Base-by-base conservation (phyloP, 257 asterid species). In the Cinchona pubescens region DNA sequence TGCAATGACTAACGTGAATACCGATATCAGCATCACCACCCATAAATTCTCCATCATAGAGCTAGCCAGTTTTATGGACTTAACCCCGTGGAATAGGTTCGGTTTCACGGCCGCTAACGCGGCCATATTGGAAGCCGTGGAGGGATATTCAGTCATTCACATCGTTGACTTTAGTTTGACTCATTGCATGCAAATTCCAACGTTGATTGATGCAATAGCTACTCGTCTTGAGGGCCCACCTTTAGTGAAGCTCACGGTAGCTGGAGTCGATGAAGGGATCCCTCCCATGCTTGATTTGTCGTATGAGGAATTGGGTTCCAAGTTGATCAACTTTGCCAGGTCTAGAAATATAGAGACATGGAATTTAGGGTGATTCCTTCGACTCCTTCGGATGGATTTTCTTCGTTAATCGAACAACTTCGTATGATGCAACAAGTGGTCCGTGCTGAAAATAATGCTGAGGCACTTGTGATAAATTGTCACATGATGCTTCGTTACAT, bases 31-130 rank as follows among this genome's bases (percentile, higher is more conserved):
- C 60, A 64, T 84, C 73, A 48, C 38, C 45, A 88, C 84, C 37
- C 97, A 92, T 74, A 89, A 77, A 7, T 92, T 92, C 88, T 87
- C 97, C 38, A 86, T 89, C 70, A 86, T 92, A 13, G 97, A 94
- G 85, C 93, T 94, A 1, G 92, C 98, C 9, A 79, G 85, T 42
- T 94, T 83, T 83, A 97, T 94, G 37, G 98, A 94, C 85, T 80
- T 94, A 29, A 94, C 98, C 0, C 98, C 98, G n/a, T 92, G 97
- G 97, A 95, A 94, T 78, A 73, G 98, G 18, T 94, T 94, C 76
- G 98, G 98, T 19, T 94, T 89, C 87, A 90, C 97, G 9, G 97
- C 96, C 0, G 97, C 98, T 2, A 94, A 94, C 37, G 88, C 90
- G 7, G 95, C 96, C 63, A 86, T 94, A 37, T 40, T 94, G 21